These are phyloP conservation scores for Dothideomycetidae sp. DNA, from an alignment of 2,329 filamentous ascomycete species.

Conservation along the genomic window DNA sequence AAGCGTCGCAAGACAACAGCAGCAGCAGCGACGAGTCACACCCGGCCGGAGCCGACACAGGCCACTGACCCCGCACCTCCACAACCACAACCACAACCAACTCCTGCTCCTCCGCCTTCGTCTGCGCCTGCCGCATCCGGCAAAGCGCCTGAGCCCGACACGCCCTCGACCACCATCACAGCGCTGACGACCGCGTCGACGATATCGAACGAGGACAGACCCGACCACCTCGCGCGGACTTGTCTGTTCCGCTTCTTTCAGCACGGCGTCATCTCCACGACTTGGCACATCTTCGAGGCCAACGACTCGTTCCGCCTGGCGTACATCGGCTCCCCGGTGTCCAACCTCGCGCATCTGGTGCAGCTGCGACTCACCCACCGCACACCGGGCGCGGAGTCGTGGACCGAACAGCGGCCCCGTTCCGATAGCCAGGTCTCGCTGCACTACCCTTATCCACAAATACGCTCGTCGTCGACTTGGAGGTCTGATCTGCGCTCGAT, in stretches of 20 bases:
- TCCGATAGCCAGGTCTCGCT: not conserved
- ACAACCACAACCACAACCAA: too few relatives aligned
- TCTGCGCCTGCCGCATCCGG: too few relatives aligned
- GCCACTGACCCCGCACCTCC: not conserved
- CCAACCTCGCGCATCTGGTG: constrained; percentile 3
- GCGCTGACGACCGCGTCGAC: too few relatives aligned
- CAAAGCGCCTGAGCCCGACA: too few relatives aligned
- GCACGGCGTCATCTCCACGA: not conserved
- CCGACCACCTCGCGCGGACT: constrained; percentile 2
- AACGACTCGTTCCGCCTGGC: constrained; percentile 1
- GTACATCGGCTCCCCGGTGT: constrained; percentile 1
- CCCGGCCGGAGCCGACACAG: not conserved
- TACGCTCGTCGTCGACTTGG: constrained; percentile 1
- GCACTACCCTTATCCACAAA: constrained; percentile 6
- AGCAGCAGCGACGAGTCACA: not conserved
- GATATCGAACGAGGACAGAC: constrained; percentile 1
- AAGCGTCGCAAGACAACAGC: not conserved
- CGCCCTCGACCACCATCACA: too few relatives aligned
- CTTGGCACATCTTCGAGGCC: constrained; percentile 1
- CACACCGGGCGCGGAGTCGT: not conserved
- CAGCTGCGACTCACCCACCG: constrained; percentile 1
- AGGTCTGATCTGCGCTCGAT: not conserved
- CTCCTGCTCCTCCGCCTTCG: too few relatives aligned
- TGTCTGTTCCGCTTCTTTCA: constrained; percentile 4
- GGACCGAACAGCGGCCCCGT: not conserved